Evolutionary conservation across 768 basidiomycete genomes (phyloP).

Genomic region (Favolaschia claudopus): DNA sequence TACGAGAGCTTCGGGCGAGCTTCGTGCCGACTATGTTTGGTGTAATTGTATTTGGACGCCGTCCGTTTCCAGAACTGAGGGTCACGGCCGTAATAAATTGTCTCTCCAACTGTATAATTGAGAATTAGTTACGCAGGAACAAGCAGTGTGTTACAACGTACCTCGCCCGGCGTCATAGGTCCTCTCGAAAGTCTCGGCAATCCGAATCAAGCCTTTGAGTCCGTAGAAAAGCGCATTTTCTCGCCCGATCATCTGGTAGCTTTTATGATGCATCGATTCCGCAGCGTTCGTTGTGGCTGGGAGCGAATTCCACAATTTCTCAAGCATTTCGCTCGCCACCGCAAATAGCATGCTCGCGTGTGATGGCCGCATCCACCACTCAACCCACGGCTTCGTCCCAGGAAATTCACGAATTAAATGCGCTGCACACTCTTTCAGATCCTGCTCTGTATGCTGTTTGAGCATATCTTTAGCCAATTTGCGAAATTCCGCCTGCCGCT

Average conservation of each 20-base stretch:
- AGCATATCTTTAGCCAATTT: constrained; percentile 4
- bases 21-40: too few species aligned
- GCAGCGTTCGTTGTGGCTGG: constrained; percentile 29
- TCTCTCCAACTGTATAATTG: too few species aligned
- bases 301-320: constrained; percentile 16
- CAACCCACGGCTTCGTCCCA: constrained; percentile 32
- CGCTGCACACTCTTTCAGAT: constrained; percentile 17
- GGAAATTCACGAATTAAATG: constrained; percentile 32
- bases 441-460: neutral
- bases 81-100: too few species aligned
- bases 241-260: constrained; percentile 13
- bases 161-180: neutral
- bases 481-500: constrained; percentile 23
- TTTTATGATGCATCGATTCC: constrained; percentile 28
- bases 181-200: neutral
- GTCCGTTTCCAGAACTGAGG: too few species aligned
- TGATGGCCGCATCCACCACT: constrained; percentile 39
- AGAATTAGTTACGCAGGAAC: too few species aligned
- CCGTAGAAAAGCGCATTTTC: neutral
- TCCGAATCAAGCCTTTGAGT: neutral
- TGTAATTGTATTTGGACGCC: too few species aligned
- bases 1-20: too few species aligned
- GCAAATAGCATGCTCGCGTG: constrained; percentile 28
- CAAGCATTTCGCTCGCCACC: constrained; percentile 17
- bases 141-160: too few species aligned